Conservation (phyloP, 805 yeast species). For the Kodamaea restingae region DNA sequence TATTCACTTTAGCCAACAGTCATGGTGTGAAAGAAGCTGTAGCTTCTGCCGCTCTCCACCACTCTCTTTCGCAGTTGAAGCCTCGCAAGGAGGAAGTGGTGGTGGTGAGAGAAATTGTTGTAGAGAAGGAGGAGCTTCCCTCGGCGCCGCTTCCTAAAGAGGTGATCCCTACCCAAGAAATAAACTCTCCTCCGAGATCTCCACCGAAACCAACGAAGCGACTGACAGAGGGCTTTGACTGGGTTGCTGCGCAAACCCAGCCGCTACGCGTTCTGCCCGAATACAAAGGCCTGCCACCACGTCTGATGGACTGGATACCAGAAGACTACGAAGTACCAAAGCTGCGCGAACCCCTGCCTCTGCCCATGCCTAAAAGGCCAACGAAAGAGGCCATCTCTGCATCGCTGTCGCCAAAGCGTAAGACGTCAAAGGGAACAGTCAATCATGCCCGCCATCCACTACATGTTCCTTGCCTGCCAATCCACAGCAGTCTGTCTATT, state of each 20-base stretch:
- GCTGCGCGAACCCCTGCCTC: background rate
- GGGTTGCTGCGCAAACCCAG: background rate
- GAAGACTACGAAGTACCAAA: background rate
- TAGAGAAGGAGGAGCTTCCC: background rate
- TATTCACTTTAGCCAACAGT: slow-evolving; percentile 6
- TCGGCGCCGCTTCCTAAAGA: background rate
- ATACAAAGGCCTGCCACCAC: background rate
- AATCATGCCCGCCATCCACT: slow-evolving; percentile 1
- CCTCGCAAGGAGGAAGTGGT: slow-evolving; percentile 2
- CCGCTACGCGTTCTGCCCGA: background rate
- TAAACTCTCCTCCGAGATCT: too few relatives aligned
- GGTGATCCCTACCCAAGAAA: too few relatives aligned
- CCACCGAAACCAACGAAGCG: too few relatives aligned
- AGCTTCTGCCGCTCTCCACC: slow-evolving; percentile 4
- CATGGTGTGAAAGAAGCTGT: slow-evolving; percentile 5
- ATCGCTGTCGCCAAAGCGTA: background rate
- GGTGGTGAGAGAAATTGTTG: slow-evolving; percentile 2
- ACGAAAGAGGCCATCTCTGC: background rate
- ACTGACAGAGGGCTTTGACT: background rate
- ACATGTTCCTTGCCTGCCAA: too few relatives aligned
- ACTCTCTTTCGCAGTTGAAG: slow-evolving; percentile 3
- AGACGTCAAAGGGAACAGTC: background rate
- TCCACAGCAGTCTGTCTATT: too few relatives aligned
- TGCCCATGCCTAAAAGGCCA: background rate
- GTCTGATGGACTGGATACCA: background rate